Evolutionary conservation across 768 basidiomycete genomes (phyloP), one percentile per base, ranked within the genome.

Genomic region (Trametes cubensis): DNA sequence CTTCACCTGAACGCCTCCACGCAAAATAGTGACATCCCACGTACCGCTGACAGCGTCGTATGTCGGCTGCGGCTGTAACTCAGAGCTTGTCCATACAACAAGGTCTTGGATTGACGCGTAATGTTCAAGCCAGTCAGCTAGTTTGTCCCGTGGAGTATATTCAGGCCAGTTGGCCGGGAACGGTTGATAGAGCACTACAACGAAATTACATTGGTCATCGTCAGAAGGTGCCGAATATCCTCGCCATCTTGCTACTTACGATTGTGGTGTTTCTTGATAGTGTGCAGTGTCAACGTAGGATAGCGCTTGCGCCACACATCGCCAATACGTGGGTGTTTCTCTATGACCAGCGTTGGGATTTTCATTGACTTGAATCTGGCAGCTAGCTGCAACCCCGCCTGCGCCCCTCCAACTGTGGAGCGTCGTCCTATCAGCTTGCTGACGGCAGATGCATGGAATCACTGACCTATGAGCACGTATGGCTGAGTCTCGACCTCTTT

Each of bases 261-360:
- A 30, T 50, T 58, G 40, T 69, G 67, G 58, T 75, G 67, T 26
- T 65, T 69, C 50, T 58, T 64, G 44, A 61, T 67, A 23, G 78
- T 79, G 54, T 82, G 81, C 25, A 83, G 67, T 13, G 68, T 69
- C 26, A 83, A 66, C 0, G 76, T 74, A 3, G 76, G 76, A 66
- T 83, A 82, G 4, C 81, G 74, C 28, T 74, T 70, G 18, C 80
- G 53, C 81, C 80, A 81, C 18, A 68, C 72, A 61, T 80, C 79
- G 2, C 81, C 81, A 13, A 81, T 67, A 0, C 74, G 67, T 2
- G 61, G 55, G 40, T 69, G 67, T 13, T 58, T 67, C 55, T 81
- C 80, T 17, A 82, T 67, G 2, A 81, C 66, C 2, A 82, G 67
- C 3, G 76, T 56, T 0, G 67, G 70, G 11, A 81, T 76, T 11